Evolutionary conservation across 1,284 basidiomycete genomes (phyloP).

Genomic region (Anthracocystis panici-leucophaei): DNA sequence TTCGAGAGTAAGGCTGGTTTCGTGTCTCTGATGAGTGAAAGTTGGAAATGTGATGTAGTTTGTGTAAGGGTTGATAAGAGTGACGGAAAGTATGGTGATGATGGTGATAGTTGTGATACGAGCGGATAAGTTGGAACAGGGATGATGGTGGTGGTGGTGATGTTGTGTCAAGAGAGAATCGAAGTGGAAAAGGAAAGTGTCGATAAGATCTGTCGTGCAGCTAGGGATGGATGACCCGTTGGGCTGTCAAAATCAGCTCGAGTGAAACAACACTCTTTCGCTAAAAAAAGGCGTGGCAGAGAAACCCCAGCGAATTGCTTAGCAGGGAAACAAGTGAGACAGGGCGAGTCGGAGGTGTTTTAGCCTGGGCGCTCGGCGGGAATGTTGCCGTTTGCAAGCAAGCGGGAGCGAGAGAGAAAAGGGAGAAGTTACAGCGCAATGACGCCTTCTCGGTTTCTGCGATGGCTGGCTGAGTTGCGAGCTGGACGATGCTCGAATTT

Average conservation of each 20-base stretch:
- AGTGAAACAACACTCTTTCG: not conserved
- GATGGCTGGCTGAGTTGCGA: slow-evolving; percentile 20
- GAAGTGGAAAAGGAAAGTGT: slow-evolving; percentile 3
- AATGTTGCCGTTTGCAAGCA: not conserved
- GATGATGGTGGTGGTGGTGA: slow-evolving; percentile 3
- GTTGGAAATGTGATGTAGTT: not conserved
- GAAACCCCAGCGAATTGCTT: no score
- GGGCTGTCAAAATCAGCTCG: not conserved
- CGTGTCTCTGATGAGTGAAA: not conserved
- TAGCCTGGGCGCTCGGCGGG: slow-evolving; percentile 1
- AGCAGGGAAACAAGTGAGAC: slow-evolving; percentile 3
- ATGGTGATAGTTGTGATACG: not conserved
- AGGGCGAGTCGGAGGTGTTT: not conserved
- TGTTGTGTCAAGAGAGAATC: slow-evolving; percentile 6
- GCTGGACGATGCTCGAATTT: not conserved
- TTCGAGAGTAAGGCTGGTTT: not conserved
- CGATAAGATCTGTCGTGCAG: not conserved
- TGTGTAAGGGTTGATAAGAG: not conserved
- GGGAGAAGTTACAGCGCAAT: slow-evolving; percentile 27
- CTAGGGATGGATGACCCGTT: no score
- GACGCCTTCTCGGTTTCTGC: slow-evolving; percentile 15
- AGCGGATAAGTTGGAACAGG: slow-evolving; percentile 17
- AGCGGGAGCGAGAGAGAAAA: not conserved
- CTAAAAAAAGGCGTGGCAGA: not conserved
- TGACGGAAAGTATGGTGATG: not conserved